A percentile compares a stretch with the other conserved stretches of the same genome.
phyloP scores from a whole-genome alignment of 2,329 filamentous ascomycete genomes.

The Aspergillus floridensis region DNA sequence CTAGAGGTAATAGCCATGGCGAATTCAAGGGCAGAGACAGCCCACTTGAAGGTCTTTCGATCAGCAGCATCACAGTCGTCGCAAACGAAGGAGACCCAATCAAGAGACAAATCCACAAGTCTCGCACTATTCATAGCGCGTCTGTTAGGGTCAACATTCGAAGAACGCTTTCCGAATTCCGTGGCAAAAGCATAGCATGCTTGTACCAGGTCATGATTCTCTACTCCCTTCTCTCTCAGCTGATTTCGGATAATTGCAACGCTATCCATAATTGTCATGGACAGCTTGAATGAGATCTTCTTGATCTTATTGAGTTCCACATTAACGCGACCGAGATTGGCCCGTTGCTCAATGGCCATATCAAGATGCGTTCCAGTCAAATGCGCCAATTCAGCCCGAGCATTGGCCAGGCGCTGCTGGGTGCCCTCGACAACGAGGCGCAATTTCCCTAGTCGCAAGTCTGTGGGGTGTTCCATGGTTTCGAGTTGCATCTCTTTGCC shows the following conservation, averaged over 20 bases:
- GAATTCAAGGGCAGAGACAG: constrained; percentile 90
- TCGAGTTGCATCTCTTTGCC: constrained; percentile 70
- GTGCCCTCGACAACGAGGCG: constrained; percentile 87
- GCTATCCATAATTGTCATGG: constrained; percentile 98
- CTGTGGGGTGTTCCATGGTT: constrained; percentile 73
- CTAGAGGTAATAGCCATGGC: constrained; percentile 96
- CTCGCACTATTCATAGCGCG: constrained; percentile 97
- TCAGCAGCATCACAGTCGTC: constrained; percentile 94
- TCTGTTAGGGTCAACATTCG: constrained; percentile 91
- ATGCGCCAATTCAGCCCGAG: constrained; percentile 74
- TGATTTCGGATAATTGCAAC: constrained; percentile 90
- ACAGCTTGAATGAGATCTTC: constrained; percentile 91
- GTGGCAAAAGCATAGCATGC: constrained; percentile 99
- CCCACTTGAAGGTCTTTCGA: constrained; percentile 95
- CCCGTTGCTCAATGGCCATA: constrained; percentile 85
- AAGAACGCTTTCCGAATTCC: constrained; percentile 91
- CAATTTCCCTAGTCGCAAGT: constrained; percentile 81
- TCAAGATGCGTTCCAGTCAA: constrained; percentile 82
- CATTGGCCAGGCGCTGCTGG: constrained; percentile 71
- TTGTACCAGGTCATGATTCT: constrained; percentile 94
- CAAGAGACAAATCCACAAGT: constrained; percentile 84
- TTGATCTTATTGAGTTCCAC: constrained; percentile 88
- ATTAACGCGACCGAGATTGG: constrained; percentile 91
- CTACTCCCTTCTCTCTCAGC: constrained; percentile 64
- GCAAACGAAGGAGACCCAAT: constrained; percentile 98